Evolutionary conservation across 179 eudicot species (phyloP).

Genomic region (Silene vulgaris): DNA sequence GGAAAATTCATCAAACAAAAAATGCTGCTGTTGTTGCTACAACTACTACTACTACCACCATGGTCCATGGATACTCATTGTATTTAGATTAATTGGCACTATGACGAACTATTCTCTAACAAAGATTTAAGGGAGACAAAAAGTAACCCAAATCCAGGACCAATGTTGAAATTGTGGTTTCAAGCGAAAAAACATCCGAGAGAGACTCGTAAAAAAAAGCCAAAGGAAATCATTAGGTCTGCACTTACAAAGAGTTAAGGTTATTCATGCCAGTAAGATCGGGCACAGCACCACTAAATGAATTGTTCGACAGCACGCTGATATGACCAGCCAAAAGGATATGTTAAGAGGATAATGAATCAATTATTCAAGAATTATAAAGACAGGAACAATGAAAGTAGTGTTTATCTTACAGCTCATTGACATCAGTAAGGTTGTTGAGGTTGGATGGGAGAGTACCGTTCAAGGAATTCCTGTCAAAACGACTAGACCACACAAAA

Average conservation of each 20-base stretch:
- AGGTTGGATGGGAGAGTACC: constrained; percentile 56
- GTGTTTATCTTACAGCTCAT: constrained; percentile 53
- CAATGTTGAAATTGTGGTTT: too few species aligned
- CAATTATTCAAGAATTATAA: background rate
- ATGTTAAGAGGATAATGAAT: background rate
- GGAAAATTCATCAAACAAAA: background rate
- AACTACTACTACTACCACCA: too few species aligned
- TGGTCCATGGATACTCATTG: background rate
- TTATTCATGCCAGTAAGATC: constrained; percentile 39
- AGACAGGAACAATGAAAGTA: background rate
- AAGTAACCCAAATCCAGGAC: background rate
- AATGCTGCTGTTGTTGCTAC: background rate
- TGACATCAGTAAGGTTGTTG: constrained; percentile 44
- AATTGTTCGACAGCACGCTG: constrained; percentile 51
- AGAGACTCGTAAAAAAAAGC: too few species aligned
- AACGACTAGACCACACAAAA: constrained; percentile 41
- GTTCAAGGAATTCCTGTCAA: constrained; percentile 54
- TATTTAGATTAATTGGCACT: background rate
- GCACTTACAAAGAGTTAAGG: constrained; percentile 44
- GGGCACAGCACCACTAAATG: constrained; percentile 43
- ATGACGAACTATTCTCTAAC: background rate
- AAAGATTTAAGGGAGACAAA: background rate
- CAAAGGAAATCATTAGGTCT: background rate
- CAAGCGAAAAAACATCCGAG: too few species aligned
- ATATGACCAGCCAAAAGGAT: constrained; percentile 7